Evolutionary conservation across 441 rosid genomes (phyloP), one percentile per base, ranked within the genome.

Genomic region (Populus hybrid): DNA sequence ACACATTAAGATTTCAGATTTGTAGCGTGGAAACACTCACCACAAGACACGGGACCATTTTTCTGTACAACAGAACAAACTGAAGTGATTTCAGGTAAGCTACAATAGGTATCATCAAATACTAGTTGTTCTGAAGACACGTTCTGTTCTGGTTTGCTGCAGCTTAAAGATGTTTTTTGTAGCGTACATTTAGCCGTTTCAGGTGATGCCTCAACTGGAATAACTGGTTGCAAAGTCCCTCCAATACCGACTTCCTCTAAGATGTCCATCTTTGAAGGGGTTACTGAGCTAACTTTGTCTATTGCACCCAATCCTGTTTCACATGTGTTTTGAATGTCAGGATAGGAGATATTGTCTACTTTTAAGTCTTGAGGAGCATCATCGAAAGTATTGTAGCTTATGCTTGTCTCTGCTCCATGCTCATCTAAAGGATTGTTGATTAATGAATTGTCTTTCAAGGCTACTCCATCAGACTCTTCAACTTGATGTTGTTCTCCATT

Each of bases 21-120:
- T 16, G 23, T 32, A 26, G 66, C 24, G 32, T 1, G 42, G 35
- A 54, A 20, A 32, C 40, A 79, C 67, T 83, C 50, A 83, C 83
- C 34, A 40, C 24, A 12, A 23, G 30, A 74, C 34, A 74, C 38
- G 24, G 67, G 16, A 21, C 32, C 67, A 24, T 68, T 61, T 20
- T 23, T 40, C 67, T 23, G 65, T 40, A 65, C 8, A 10, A 21
- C 46, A 35, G 76, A 67, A 26, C 68, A 3, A 68, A 23, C 32
- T 59, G 69, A 38, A 30, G 30, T 36, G 30, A 54, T 42, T 64
- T 77, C 80, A 77, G 75, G 46, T 35, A n/a, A n/a, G 54, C 72
- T 54, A 14, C 23, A n/a, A 42, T n/a, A 30, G 59, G 42, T 3
- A 30, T 66, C 72, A 70, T 46, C 66, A 74, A 24, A 42, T n/a